These are phyloP conservation scores for Boletus insuetus DNA, from an alignment of 768 basidiomycete species.

Conservation along the genomic window DNA sequence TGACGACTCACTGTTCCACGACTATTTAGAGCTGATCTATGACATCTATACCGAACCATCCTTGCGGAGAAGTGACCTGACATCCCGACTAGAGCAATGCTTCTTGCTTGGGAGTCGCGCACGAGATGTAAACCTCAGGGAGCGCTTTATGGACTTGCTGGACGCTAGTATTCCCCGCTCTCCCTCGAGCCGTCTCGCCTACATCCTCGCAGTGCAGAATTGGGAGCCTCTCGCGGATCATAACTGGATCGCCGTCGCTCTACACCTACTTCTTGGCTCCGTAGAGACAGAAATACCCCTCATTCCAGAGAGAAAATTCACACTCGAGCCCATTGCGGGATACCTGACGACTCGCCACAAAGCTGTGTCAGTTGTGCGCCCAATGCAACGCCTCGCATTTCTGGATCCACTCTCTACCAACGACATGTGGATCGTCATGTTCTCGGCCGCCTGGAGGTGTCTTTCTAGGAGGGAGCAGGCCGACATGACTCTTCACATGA, in stretches of 20 bases:
- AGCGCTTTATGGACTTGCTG: constrained; percentile 85
- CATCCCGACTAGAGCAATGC: constrained; percentile 86
- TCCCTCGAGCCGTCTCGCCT: constrained; percentile 77
- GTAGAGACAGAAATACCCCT: constrained; percentile 44
- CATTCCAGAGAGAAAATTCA: constrained; percentile 42
- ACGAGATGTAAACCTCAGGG: constrained; percentile 72
- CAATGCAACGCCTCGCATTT: constrained; percentile 80
- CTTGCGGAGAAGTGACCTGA: constrained; percentile 89
- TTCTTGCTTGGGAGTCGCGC: constrained; percentile 92
- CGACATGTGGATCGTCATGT: constrained; percentile 83
- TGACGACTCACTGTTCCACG: constrained; percentile 73
- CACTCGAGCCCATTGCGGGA: constrained; percentile 30
- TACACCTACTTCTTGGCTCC: constrained; percentile 86
- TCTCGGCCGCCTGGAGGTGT: constrained; percentile 82
- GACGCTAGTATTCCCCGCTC: constrained; percentile 86
- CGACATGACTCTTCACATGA: constrained; percentile 86
- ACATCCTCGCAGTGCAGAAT: constrained; percentile 88
- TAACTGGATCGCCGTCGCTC: constrained; percentile 91
- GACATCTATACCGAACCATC: constrained; percentile 90
- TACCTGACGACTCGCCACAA: constrained; percentile 45
- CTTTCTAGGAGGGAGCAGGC: constrained; percentile 84
- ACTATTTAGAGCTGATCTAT: constrained; percentile 86
- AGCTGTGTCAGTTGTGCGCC: constrained; percentile 56
- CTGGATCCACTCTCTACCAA: constrained; percentile 77
- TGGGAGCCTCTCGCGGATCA: constrained; percentile 93